Base-by-base conservation (phyloP, 345 rosid species). In the Brassica nigra region DNA sequence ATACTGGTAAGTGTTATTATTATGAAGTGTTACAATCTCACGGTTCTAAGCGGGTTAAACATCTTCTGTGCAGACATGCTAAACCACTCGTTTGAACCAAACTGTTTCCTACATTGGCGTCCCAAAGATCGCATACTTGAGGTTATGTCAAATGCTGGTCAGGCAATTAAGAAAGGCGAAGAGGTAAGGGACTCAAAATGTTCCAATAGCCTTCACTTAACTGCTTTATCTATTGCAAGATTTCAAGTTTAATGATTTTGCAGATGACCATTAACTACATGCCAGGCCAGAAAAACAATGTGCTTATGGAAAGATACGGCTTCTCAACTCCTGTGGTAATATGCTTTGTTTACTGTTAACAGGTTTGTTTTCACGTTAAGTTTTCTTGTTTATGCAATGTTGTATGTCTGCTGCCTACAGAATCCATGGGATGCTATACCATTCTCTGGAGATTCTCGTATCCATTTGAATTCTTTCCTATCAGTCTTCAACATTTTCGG, bases 111-210 rank as follows among this genome's bases (percentile, higher is more conserved):
- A 68, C 95, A 92, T 80, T 95, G 97, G 99, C 91, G 97, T 83
- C 91, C 88, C 61, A 92, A 91, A 83, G 99, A 95, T 68, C 97
- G 95, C 39, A 92, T 91, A 90, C 94, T 95, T 66, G 99, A 92
- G 80, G 97, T 95, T 80, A 89, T 95, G 99, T 90, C 94, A 82
- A 92, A 92, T 82, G 97, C 97, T 62, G 97, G 97, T 47, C 97
- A 90, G 73, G 74, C 72, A 28, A 88, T 95, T 66, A 87, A 73
- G 78, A 91, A 87, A 80, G 97, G 97, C 63, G 97, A 95, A 74
- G 92, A 91, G 97, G 99, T 92, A 87, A 79, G 7, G 9, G 49
- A 70, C 14, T 42, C 59, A 12, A 6, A 36, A 64, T 34, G 33
- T 76, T 69, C 28, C 23, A 77, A 9, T 44, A 61, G 30, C 16